A percentile compares a stretch with the other conserved stretches of the same genome.
phyloP scores from a whole-genome alignment of 179 eudicot species.

The Spergularia azorica region DNA sequence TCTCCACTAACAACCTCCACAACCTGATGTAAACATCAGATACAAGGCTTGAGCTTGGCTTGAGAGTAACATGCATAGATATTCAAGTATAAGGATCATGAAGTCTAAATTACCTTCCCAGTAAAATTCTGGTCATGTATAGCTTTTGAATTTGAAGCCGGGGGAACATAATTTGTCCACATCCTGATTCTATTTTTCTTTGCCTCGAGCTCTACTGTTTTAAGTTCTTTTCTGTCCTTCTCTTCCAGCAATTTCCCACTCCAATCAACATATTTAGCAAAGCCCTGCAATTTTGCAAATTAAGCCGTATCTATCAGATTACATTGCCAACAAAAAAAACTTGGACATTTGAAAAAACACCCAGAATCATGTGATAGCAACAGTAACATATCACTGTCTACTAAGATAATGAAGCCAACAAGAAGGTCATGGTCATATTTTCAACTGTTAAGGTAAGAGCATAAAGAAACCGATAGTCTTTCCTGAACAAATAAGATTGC shows the following conservation, averaged over 20 bases:
- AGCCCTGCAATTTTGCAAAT: constrained; percentile 56
- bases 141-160: constrained; percentile 83
- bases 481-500: too few relatives aligned
- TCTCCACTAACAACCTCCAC: constrained; percentile 97
- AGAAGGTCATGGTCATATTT: not conserved
- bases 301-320: not conserved
- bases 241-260: constrained; percentile 85
- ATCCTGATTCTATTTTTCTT: constrained; percentile 73
- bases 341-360: not conserved
- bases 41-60: not conserved
- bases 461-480: not conserved
- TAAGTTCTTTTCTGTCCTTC: constrained; percentile 61
- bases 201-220: constrained; percentile 85
- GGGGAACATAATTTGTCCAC: constrained; percentile 88
- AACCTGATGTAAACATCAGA: constrained; percentile 48
- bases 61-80: constrained; percentile 5
- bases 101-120: constrained; percentile 68
- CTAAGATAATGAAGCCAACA: not conserved
- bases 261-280: constrained; percentile 96
- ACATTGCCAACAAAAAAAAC: constrained; percentile 2
- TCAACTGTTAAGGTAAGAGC: not conserved
- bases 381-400: not conserved
- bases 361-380: not conserved
- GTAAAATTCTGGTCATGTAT: constrained; percentile 91
- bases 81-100: not conserved